Conservation (phyloP, 140 eudicot species). For the Artemisia princeps region DNA sequence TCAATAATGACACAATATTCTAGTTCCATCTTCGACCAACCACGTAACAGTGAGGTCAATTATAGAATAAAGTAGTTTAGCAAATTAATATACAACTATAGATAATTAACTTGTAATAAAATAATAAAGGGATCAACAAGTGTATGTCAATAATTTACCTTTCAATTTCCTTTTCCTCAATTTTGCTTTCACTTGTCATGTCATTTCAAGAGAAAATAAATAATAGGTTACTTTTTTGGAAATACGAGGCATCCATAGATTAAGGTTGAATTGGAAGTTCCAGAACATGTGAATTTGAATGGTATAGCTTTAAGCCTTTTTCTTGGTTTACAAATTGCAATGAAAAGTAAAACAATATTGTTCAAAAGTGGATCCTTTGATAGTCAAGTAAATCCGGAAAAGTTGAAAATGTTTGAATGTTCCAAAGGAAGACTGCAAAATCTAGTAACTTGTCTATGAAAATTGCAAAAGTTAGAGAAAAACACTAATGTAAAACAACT, state of each 20-base stretch:
- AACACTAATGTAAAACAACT: conserved; percentile 22
- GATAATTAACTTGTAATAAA: no score
- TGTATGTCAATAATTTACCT: no score
- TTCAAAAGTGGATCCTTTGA: background rate
- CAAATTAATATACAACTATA: background rate
- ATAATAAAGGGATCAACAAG: background rate
- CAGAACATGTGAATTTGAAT: background rate
- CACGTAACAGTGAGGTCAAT: background rate
- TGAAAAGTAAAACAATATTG: background rate
- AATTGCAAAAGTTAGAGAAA: conserved; percentile 24
- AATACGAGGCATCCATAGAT: no score
- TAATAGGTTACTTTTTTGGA: no score
- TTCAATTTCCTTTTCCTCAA: no score
- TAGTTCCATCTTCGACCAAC: conserved; percentile 13
- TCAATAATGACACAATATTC: conserved; percentile 20
- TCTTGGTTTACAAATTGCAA: background rate
- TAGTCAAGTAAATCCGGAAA: conserved; percentile 3
- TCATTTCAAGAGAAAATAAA: no score
- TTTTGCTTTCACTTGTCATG: no score
- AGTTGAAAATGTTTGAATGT: background rate
- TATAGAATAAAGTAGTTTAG: background rate
- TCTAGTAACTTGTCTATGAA: conserved; percentile 14
- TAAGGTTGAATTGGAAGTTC: background rate
- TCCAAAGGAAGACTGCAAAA: conserved; percentile 15
- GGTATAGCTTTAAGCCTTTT: background rate